phyloP scores from a whole-genome alignment of 2,329 filamentous ascomycete species.

The Pseudogymnoascus sp. region DNA sequence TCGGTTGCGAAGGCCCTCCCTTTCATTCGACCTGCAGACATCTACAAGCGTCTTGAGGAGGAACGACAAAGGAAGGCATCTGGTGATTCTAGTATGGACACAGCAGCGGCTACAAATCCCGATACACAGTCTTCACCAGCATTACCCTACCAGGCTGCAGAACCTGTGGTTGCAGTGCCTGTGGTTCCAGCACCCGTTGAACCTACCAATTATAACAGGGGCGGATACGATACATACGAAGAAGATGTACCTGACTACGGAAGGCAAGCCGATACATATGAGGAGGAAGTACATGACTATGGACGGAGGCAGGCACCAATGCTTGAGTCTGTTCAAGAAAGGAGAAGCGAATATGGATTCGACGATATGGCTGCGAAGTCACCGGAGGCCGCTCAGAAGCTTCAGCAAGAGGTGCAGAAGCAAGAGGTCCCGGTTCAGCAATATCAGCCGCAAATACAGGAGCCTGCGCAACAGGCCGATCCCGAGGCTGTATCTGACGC shows the following conservation, averaged over 20 bases:
- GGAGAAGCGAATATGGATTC: constrained; percentile 52
- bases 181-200: not conserved
- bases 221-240: constrained; percentile 3
- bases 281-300: constrained; percentile 32
- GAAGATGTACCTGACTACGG: not conserved
- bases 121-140: constrained; percentile 11
- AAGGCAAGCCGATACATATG: constrained; percentile 18
- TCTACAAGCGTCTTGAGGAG: constrained; percentile 66
- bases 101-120: constrained; percentile 28
- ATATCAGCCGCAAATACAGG: not conserved
- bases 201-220: not conserved
- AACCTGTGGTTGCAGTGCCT: not conserved
- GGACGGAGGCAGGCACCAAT: constrained; percentile 34
- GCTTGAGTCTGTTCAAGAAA: constrained; percentile 49
- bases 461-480: constrained; percentile 12
- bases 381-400: constrained; percentile 14
- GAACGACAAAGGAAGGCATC: constrained; percentile 55
- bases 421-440: not conserved
- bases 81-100: constrained; percentile 49
- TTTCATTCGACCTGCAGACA: constrained; percentile 68
- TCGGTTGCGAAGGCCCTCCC: constrained; percentile 45
- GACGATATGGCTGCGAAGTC: constrained; percentile 32
- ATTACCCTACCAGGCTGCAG: not conserved
- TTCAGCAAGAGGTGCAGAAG: constrained; percentile 18
- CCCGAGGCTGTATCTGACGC: constrained; percentile 16